Evolutionary conservation across 352 stramenopile genomes (phyloP), one percentile per base, ranked within the genome.

Genomic region (Bremia lactucae): DNA sequence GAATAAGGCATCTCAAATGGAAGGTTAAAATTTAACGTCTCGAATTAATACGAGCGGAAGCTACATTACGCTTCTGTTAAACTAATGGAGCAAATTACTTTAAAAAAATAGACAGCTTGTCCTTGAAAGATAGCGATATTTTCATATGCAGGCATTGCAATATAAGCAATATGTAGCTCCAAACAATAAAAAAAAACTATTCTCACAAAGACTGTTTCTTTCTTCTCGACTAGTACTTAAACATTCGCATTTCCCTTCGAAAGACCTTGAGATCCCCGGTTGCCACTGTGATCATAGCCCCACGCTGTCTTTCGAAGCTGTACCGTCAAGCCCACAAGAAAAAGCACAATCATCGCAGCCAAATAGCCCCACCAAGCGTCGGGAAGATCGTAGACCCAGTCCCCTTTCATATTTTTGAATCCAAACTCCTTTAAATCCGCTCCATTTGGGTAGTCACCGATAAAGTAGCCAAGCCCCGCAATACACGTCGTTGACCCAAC

Each of bases 331-430:
- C 73, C 79, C 31, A 84, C n/a, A 7, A 73, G 6, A 33, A 85
- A 85, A 21, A 79, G 49, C 31, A 68, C 55, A 6, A 79, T 3
- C 22, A 67, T 82, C 2, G 59, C 72, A 3, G 55, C 66, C 40
- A 92, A 29, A 49, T 92, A 92, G 10, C 36, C 71, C 77, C 74
- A 92, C 74, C 79, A 89, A 4, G 68, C 71, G 16, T 55, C 57
- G 6, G 72, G 72, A 25, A 92, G 73, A 6, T 60, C 51, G 50
- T 89, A 91, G 9, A 73, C 46, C 52, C 58, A 83, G 8, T 72
- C 41, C 25, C 65, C 68, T 2, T 71, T 48, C 14, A 38, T 49
- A 14, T 63, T 57, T 26, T 53, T 55, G 2, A n/a, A 34, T 38
- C 62, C 51, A 35, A 82, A 79, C 23, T 69, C 48, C 25, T 68